These are phyloP conservation scores for Picea glauca DNA, from an alignment of 75 land plant genomes.

Conservation along the genomic window DNA sequence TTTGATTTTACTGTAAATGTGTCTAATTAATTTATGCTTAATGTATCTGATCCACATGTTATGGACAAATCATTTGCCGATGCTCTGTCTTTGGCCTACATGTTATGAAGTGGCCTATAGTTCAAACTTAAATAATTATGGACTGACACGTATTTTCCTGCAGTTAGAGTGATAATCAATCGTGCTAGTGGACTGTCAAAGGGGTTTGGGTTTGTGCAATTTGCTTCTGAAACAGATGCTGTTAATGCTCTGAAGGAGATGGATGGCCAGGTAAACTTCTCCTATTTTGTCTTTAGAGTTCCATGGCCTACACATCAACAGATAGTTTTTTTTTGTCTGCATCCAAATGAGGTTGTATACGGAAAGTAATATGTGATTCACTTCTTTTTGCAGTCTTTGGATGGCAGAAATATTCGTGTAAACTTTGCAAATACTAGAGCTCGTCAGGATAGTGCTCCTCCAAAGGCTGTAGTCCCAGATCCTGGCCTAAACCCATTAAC, in stretches of 20 bases:
- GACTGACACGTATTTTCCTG: background rate
- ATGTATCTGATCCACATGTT: background rate
- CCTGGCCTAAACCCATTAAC: background rate
- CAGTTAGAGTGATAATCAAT: conserved; percentile 49
- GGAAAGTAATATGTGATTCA: background rate
- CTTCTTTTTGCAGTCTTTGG: conserved; percentile 27
- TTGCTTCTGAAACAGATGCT: conserved; percentile 35
- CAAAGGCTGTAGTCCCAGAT: background rate
- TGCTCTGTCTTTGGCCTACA: background rate
- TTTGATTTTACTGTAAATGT: background rate
- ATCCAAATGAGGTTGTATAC: background rate
- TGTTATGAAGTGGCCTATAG: background rate
- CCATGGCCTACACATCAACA: background rate
- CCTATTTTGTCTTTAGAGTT: background rate
- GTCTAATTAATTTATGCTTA: background rate
- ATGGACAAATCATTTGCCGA: background rate
- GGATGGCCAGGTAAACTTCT: conserved; percentile 40
- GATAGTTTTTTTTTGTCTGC: background rate
- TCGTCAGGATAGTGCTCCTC: background rate
- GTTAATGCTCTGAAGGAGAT: conserved; percentile 36
- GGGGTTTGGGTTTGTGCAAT: conserved; percentile 81
- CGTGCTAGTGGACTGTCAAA: conserved; percentile 50
- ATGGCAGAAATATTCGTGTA: conserved; percentile 50
- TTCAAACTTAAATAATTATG: too few species aligned
- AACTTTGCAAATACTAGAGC: conserved; percentile 31